Evolutionary conservation across 2,329 filamentous ascomycete genomes (phyloP).

Genomic region (Paecilomyces dactylethromorphus): DNA sequence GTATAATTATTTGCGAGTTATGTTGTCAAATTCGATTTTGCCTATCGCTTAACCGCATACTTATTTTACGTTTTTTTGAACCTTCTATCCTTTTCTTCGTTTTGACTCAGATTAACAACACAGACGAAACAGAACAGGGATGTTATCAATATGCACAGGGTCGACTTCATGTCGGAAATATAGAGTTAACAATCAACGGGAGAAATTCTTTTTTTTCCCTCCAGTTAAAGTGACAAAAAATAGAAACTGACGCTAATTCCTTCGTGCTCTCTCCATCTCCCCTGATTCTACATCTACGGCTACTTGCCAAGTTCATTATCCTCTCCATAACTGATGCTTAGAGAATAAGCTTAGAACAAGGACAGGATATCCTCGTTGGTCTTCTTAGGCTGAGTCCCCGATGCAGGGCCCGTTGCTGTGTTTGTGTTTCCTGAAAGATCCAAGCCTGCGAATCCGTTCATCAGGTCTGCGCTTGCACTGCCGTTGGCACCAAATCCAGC

Average conservation of each 20-base stretch:
- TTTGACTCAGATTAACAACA: neutral
- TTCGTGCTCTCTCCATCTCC: neutral
- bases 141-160: neutral
- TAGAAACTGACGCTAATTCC: neutral
- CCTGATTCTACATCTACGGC: neutral
- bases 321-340: neutral
- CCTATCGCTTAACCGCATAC: too few species aligned
- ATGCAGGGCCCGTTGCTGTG: slow-evolving; percentile 16
- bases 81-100: neutral
- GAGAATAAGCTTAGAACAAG: slow-evolving; percentile 38
- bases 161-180: neutral
- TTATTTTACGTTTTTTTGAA: too few species aligned
- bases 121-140: neutral
- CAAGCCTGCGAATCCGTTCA: slow-evolving; percentile 78
- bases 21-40: neutral
- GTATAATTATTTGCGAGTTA: neutral
- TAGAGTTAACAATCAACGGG: neutral
- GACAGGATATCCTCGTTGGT: slow-evolving; percentile 52
- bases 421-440: slow-evolving; percentile 55
- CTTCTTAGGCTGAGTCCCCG: slow-evolving; percentile 35
- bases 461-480: slow-evolving; percentile 49
- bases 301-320: neutral
- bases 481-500: slow-evolving; percentile 23
- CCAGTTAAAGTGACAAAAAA: neutral
- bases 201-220: neutral